Conservation (phyloP, 2,329 filamentous ascomycete genomes). For the Tolypocladium endophyticum region DNA sequence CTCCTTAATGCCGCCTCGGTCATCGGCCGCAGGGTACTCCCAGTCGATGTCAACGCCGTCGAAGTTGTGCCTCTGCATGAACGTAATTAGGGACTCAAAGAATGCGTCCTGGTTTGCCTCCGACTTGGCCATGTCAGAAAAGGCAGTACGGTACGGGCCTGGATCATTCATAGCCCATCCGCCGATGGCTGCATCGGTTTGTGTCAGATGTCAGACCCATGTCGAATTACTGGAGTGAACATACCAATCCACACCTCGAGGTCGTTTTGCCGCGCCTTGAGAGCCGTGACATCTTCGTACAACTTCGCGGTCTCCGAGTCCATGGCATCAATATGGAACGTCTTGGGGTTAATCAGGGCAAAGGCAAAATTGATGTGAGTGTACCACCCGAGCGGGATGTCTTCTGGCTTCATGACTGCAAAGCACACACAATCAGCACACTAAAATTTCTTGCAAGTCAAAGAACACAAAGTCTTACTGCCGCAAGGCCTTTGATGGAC, state of each 20-base stretch:
- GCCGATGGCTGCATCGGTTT: slow-evolving; percentile 1
- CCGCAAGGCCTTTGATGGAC: slow-evolving; percentile 9
- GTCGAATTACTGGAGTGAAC: too few relatives aligned
- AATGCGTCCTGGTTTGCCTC: not conserved
- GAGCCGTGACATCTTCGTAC: not conserved
- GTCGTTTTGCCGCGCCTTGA: not conserved
- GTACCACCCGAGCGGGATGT: slow-evolving; percentile 13
- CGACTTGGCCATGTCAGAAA: slow-evolving; percentile 14
- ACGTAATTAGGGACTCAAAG: slow-evolving; percentile 6
- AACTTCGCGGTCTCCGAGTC: slow-evolving; percentile 3
- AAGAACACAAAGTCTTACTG: not conserved
- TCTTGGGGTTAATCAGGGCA: slow-evolving; percentile 19
- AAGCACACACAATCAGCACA: too few relatives aligned
- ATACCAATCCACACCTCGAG: not conserved
- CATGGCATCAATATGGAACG: slow-evolving; percentile 8
- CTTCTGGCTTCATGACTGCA: slow-evolving; percentile 8
- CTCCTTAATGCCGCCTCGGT: not conserved
- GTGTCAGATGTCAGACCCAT: too few relatives aligned
- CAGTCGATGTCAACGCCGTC: not conserved
- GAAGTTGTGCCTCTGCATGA: not conserved
- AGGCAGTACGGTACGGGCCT: slow-evolving; percentile 19
- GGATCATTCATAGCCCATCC: slow-evolving; percentile 18
- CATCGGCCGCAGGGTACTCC: not conserved
- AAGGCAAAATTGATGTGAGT: slow-evolving; percentile 26
- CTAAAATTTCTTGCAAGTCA: too few relatives aligned